Conservation (phyloP, 1,139 yeast species). For the Pichia norvegensis region DNA sequence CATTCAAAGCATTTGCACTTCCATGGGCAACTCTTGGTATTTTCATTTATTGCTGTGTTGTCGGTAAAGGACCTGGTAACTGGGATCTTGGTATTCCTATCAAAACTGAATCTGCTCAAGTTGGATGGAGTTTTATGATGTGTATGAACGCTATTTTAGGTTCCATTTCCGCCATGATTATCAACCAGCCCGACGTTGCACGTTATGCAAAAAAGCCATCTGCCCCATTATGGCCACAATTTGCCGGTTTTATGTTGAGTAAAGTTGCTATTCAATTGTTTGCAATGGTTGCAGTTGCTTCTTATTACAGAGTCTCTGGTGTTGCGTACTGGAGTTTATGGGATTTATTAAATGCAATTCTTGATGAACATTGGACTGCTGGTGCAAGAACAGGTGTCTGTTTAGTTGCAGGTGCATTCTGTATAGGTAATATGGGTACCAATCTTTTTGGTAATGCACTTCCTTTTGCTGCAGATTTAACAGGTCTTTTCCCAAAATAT, state of each 20-base stretch:
- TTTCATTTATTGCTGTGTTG: conserved; percentile 23
- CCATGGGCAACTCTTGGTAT: conserved; percentile 39
- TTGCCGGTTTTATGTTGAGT: conserved; percentile 21
- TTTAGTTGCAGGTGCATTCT: conserved; percentile 39
- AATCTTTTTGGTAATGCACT: conserved; percentile 44
- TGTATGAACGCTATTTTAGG: conserved; percentile 39
- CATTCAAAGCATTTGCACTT: conserved; percentile 32
- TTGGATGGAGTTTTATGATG: conserved; percentile 34
- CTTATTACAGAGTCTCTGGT: conserved; percentile 23
- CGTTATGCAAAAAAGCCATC: conserved; percentile 31
- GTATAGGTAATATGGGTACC: conserved; percentile 40
- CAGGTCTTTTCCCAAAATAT: conserved; percentile 70
- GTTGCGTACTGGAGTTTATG: conserved; percentile 26
- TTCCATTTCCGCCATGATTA: conserved; percentile 31
- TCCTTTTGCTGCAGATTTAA: conserved; percentile 58
- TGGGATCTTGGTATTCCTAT: conserved; percentile 26
- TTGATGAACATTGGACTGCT: conserved; percentile 30
- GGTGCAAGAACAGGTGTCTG: conserved; percentile 40
- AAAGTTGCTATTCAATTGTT: conserved; percentile 22
- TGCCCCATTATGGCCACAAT: conserved; percentile 26
- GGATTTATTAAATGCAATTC: conserved; percentile 23
- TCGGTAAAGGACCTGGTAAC: conserved; percentile 35
- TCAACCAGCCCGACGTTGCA: conserved; percentile 32
- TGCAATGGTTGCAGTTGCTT: conserved; percentile 23
- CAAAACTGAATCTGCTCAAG: conserved; percentile 30